Evolutionary conservation across 352 stramenopile species (phyloP), one percentile per base, ranked within the genome.

Genomic region (Peronospora farinosa): DNA sequence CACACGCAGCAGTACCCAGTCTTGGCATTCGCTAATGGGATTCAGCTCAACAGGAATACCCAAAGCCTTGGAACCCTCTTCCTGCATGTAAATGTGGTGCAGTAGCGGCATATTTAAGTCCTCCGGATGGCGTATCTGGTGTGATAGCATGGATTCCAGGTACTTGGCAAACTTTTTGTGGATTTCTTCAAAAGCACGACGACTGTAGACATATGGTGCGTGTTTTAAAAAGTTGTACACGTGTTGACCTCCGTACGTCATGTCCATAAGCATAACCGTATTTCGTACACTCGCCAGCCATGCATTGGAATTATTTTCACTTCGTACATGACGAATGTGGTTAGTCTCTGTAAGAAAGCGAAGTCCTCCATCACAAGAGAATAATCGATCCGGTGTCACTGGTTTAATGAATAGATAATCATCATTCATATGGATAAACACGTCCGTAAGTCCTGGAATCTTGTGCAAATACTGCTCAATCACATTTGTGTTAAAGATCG

Each of bases 351-450:
- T 86, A n/a, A 89, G 60, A 31, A 89, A 71, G 5, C 66, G 72
- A 31, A 92, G 38, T 1, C 78, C 81, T 15, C 81, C 81, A 23
- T 90, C 78, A 41, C 81, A 95, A 25, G 84, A 85, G 68, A 95
- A 95, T 47, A 95, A 82, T 19, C 85, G 75, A 33, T 90, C 68
- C 11, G 84, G 84, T 31, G 66, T 69, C 31, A 95, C 69, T 15
- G 76, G 76, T 42, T 88, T 86, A 28, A 84, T 82, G 60, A 95
- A 95, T 62, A 95, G 72, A 65, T 92, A 95, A 67, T 95, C 84
- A 63, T 95, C 84, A 64, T 95, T 95, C 61, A 95, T 78, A 49
- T 95, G 84, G 64, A 95, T 92, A 56, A 88, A 95, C 38, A 88
- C 67, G 54, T 95, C 84, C 27, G 84, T 87, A 38, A 95, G 67